phyloP scores from a whole-genome alignment of 2,329 filamentous ascomycete genomes.

The Beauveria asiatica region DNA sequence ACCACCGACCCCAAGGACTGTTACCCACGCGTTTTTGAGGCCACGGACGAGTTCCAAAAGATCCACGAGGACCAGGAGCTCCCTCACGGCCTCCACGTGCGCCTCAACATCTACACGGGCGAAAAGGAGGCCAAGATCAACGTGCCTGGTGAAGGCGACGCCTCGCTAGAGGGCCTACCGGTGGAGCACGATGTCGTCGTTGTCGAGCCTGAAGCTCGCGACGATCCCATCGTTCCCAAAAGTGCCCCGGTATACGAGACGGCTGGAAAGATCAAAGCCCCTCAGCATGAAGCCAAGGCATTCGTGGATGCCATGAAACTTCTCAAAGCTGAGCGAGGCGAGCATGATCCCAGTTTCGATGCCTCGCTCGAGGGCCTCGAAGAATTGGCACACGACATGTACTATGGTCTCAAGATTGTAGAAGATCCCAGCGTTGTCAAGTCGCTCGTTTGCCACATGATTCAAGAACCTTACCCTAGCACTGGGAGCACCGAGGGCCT shows the following conservation, averaged over 20 bases:
- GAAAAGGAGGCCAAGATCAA: conserved; percentile 59
- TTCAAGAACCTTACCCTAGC: conserved; percentile 16
- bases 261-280: conserved; percentile 49
- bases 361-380: conserved; percentile 48
- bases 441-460: conserved; percentile 49
- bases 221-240: conserved; percentile 30
- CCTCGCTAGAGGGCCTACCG: conserved; percentile 40
- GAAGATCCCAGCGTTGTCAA: conserved; percentile 45
- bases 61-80: conserved; percentile 58
- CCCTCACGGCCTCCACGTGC: conserved; percentile 56
- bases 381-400: conserved; percentile 60
- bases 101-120: conserved; percentile 56
- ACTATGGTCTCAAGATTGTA: conserved; percentile 56
- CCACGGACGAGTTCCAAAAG: conserved; percentile 56
- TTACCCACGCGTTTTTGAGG: conserved; percentile 55
- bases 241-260: conserved; percentile 50
- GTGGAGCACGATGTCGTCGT: conserved; percentile 45
- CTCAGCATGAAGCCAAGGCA: conserved; percentile 26
- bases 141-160: conserved; percentile 42
- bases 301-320: conserved; percentile 37
- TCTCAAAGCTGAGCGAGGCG: conserved; percentile 35
- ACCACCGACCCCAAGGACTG: conserved; percentile 51
- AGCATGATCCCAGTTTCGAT: conserved; percentile 30
- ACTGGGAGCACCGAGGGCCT: not conserved
- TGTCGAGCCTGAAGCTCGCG: conserved; percentile 38